phyloP scores from a whole-genome alignment of 352 stramenopile genomes.

The Phytophthora pistaciae region DNA sequence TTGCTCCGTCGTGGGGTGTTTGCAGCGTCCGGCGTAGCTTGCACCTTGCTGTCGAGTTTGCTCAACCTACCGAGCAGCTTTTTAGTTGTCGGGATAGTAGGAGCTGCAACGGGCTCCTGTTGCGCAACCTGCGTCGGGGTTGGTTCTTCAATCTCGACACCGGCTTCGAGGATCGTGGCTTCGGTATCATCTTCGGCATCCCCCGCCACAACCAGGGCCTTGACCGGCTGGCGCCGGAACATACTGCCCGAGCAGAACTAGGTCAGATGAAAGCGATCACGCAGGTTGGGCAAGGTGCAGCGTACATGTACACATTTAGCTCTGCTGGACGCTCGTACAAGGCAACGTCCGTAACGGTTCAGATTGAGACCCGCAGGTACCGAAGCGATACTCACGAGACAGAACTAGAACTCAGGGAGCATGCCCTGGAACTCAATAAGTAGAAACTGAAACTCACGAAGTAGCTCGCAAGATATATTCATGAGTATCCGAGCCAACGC shows the following conservation, averaged over 20 bases:
- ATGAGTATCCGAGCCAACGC: no score
- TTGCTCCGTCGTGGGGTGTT: constrained; percentile 12
- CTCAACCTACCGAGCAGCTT: constrained; percentile 5
- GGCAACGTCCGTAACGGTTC: not conserved
- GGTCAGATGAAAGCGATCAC: not conserved
- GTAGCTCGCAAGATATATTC: no score
- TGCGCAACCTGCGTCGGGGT: not conserved
- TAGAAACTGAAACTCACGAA: no score
- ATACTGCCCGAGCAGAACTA: constrained; percentile 10
- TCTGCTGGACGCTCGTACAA: not conserved
- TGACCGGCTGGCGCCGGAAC: constrained; percentile 25
- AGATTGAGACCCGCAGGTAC: no score
- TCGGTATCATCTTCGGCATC: constrained; percentile 16
- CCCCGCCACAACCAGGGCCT: constrained; percentile 13
- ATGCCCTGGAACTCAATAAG: no score
- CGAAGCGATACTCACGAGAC: no score
- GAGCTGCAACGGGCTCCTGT: not conserved
- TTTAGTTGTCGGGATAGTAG: not conserved
- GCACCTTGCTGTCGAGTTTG: constrained; percentile 16
- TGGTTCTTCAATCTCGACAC: not conserved
- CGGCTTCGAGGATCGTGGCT: constrained; percentile 16
- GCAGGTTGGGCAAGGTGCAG: not conserved
- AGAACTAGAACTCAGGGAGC: no score
- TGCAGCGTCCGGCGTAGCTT: constrained; percentile 4
- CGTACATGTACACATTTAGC: not conserved